Base-by-base conservation (phyloP, 192 early-diverging fungal species). In the Gamsiella multidivaricata region DNA sequence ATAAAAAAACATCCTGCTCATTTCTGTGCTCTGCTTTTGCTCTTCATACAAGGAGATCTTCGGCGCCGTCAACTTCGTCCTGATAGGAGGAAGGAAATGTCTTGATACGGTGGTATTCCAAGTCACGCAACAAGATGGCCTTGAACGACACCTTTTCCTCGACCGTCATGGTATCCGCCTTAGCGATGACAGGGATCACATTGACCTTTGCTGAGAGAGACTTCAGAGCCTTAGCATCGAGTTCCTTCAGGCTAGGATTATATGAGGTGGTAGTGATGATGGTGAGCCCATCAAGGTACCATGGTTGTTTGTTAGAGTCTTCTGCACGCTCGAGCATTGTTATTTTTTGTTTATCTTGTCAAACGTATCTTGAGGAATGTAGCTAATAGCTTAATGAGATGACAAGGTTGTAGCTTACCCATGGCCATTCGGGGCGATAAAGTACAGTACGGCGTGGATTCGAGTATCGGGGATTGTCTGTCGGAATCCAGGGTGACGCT, bases 341-440 rank as follows among this genome's bases (percentile, higher is more conserved):
- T 50, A 15, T 7, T 20, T 50, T 12, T 50, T 50, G 22, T 50
- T 18, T 50, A 20, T 22, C 22, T 5, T 50, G n/a, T n/a, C n/a
- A n/a, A n/a, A n/a, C n/a, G n/a, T n/a, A n/a, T n/a, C n/a, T n/a
- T n/a, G n/a, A n/a, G n/a, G n/a, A n/a, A n/a, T n/a, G n/a, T n/a
- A n/a, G n/a, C n/a, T n/a, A n/a, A n/a, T n/a, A n/a, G n/a, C n/a
- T n/a, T n/a, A n/a, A n/a, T n/a, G n/a, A n/a, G n/a, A n/a, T n/a
- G n/a, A n/a, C n/a, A n/a, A n/a, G n/a, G n/a, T n/a, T n/a, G n/a
- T n/a, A n/a, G n/a, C n/a, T 61, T 85, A 87, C 93, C 86, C 89
- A 86, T 97, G 95, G 45, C 96, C 96, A 64, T 94, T 96, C 54
- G 97, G 96, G 39, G 92, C 90, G 78, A 99, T 95, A 85, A 99